Percentiles rank a stretch among this genome's conserved stretches.
Conservation (phyloP, 2,329 filamentous ascomycete genomes). For the Talaromyces marneffei region DNA sequence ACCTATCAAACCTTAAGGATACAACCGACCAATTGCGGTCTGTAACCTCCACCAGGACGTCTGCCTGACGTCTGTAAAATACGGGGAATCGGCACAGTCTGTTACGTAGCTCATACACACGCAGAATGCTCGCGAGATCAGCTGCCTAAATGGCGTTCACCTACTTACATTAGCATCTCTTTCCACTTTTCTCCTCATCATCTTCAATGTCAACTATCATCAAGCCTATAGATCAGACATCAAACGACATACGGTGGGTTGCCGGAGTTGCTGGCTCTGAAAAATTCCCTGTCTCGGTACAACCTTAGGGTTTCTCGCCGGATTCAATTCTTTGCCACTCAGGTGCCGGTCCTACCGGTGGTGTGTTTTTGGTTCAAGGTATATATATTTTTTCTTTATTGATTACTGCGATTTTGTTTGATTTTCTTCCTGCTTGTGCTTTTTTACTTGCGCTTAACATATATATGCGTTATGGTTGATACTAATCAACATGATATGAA, state of each 20-base stretch:
- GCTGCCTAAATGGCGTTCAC: not conserved
- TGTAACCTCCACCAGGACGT: not conserved
- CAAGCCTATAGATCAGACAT: not conserved
- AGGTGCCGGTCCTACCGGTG: not conserved
- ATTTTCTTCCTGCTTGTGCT: not conserved
- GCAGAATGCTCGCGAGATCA: constrained; percentile 5
- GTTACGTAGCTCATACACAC: not conserved
- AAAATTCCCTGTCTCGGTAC: not conserved
- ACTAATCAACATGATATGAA: not conserved
- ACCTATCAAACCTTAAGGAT: not conserved
- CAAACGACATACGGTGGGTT: not conserved
- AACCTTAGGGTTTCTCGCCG: not conserved
- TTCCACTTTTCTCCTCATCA: not conserved
- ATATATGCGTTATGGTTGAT: not conserved
- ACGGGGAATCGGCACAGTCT: not conserved
- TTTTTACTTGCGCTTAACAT: not conserved
- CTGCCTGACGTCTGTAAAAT: not conserved
- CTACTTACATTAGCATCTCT: not conserved
- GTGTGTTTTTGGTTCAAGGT: not conserved
- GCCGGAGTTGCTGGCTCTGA: not conserved
- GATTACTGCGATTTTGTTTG: no score
- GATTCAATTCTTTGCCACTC: constrained; percentile 1
- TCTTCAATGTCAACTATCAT: not conserved
- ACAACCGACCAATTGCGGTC: not conserved
- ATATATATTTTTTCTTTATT: not conserved